Evolutionary conservation across 2,329 filamentous ascomycete genomes (phyloP).

Genomic region (Aspergillus aculeatinus): DNA sequence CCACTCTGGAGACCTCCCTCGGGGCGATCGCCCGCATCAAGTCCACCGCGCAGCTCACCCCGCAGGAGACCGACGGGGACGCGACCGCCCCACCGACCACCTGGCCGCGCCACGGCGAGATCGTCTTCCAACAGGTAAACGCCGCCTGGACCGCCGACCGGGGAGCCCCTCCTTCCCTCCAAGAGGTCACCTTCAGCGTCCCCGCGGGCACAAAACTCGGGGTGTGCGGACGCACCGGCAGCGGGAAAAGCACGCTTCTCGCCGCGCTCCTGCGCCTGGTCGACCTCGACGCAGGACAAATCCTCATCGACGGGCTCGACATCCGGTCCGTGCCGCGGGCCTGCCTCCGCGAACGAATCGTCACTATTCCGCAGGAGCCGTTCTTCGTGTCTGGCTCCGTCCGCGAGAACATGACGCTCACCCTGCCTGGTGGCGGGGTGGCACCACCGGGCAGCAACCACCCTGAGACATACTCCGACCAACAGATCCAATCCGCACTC

Average conservation of each 20-base stretch:
- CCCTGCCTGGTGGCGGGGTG: too few relatives aligned
- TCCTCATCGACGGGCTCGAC: slow-evolving; percentile 28
- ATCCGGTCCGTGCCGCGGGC: slow-evolving; percentile 19
- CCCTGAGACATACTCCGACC: too few relatives aligned
- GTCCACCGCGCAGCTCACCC: too few relatives aligned
- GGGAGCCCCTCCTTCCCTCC: slow-evolving; percentile 15
- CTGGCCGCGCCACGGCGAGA: slow-evolving; percentile 26
- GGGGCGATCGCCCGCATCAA: slow-evolving; percentile 46
- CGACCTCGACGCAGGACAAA: slow-evolving; percentile 25
- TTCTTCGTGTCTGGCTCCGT: slow-evolving; percentile 22
- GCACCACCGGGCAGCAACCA: too few relatives aligned
- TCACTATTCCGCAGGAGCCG: slow-evolving; percentile 26
- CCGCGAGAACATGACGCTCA: slow-evolving; percentile 30
- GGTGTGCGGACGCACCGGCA: slow-evolving; percentile 31
- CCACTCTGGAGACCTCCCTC: slow-evolving; percentile 55
- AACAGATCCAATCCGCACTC: too few relatives aligned
- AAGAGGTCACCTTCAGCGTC: slow-evolving; percentile 27
- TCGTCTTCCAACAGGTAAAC: slow-evolving; percentile 20
- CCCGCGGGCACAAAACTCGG: slow-evolving; percentile 32
- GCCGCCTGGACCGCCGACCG: slow-evolving; percentile 6
- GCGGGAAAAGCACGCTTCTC: slow-evolving; percentile 26
- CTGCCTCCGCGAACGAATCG: slow-evolving; percentile 17
- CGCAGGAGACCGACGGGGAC: slow-evolving; percentile 18
- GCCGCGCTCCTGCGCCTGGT: slow-evolving; percentile 27
- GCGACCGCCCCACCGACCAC: slow-evolving; percentile 7